These are phyloP conservation scores for Prillingera fragicola DNA, from an alignment of 1,284 basidiomycete species.

Conservation along the genomic window DNA sequence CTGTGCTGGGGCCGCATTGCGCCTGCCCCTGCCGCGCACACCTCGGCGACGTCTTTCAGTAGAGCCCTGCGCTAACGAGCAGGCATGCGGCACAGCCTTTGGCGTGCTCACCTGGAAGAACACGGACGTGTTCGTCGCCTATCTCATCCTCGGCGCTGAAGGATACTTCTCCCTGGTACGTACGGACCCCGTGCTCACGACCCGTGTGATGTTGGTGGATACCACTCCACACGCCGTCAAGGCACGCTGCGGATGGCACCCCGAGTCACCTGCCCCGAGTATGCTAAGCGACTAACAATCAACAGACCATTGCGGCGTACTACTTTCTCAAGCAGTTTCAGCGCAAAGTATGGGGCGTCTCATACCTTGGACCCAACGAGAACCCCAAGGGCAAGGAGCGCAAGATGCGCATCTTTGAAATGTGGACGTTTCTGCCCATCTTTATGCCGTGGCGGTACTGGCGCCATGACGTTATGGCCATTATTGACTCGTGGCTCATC, in stretches of 20 bases:
- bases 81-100: conserved; percentile 15
- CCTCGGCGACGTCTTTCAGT: too few species aligned
- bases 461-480: conserved; percentile 6
- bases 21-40: background rate
- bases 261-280: too few species aligned
- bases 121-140: conserved; percentile 18
- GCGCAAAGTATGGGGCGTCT: conserved; percentile 7
- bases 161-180: conserved; percentile 33
- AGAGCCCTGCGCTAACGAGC: background rate
- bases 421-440: conserved; percentile 1
- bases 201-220: too few species aligned
- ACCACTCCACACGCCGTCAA: too few species aligned
- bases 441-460: conserved; percentile 13
- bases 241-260: too few species aligned
- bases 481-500: conserved; percentile 20
- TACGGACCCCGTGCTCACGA: background rate
- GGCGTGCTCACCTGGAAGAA: conserved; percentile 15
- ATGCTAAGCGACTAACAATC: background rate
- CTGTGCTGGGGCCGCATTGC: too few species aligned
- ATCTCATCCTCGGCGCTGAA: conserved; percentile 29
- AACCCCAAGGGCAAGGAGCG: background rate
- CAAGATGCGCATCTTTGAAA: background rate
- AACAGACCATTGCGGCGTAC: conserved; percentile 15
- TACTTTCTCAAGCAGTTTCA: conserved; percentile 18
- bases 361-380: conserved; percentile 2